phyloP scores from a whole-genome alignment of 2,329 filamentous ascomycete species.

The Fusarium neocosmosporiellum region DNA sequence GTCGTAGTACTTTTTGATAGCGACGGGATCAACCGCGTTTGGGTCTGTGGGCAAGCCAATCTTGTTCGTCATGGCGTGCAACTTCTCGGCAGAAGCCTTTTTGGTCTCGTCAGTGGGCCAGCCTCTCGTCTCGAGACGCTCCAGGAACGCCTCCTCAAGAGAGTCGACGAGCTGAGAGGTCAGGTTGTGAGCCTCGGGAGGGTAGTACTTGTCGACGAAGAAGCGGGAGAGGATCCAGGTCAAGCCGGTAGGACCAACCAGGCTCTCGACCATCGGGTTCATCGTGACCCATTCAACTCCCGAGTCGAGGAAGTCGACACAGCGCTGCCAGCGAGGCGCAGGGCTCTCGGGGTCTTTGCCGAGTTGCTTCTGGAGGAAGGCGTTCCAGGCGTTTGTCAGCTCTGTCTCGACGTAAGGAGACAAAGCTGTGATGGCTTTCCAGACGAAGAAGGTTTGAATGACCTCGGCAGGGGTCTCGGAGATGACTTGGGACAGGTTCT shows the following conservation, averaged over 20 bases:
- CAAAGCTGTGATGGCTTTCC: constrained; percentile 70
- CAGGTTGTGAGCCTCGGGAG: constrained; percentile 72
- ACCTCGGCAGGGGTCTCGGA: constrained; percentile 64
- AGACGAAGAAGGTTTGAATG: constrained; percentile 71
- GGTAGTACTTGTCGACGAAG: constrained; percentile 76
- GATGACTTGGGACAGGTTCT: constrained; percentile 67
- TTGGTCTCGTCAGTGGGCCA: constrained; percentile 75
- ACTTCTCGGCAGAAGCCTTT: constrained; percentile 70
- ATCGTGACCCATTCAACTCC: constrained; percentile 18
- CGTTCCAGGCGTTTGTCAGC: constrained; percentile 67
- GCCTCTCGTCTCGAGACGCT: constrained; percentile 66
- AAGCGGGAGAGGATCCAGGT: constrained; percentile 78
- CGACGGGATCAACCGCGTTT: constrained; percentile 68
- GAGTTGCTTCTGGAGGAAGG: constrained; percentile 68
- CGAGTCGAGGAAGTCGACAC: constrained; percentile 5
- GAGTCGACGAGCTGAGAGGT: constrained; percentile 77
- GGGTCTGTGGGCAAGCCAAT: constrained; percentile 75
- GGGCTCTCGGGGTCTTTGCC: constrained; percentile 52
- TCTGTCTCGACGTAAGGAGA: constrained; percentile 67
- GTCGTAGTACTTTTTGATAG: constrained; percentile 67
- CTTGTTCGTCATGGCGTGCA: constrained; percentile 74
- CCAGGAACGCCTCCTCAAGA: constrained; percentile 73
- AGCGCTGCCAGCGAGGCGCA: constrained; percentile 19
- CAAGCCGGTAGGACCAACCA: constrained; percentile 53
- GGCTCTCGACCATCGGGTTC: background rate